Evolutionary conservation across 768 basidiomycete genomes (phyloP), one percentile per base, ranked within the genome.

Genomic region (Crucibulum laeve): DNA sequence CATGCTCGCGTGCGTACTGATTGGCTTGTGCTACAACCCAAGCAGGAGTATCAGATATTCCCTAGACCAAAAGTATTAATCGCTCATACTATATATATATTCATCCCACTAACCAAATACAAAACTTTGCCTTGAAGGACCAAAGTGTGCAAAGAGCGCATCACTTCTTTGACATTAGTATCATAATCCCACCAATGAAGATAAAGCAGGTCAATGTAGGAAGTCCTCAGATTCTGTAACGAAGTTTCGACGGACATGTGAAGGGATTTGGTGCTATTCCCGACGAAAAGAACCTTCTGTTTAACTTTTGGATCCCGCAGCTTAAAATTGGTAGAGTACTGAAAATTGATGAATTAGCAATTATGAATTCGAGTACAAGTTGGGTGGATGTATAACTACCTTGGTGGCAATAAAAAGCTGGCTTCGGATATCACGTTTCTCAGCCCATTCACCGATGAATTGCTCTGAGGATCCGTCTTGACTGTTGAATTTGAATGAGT

Each of bases 381-480:
- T 26, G n/a, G 34, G 15, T 24, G 26, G 19, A 1, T 17, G 25
- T n/a, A n/a, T n/a, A n/a, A n/a, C 18, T 40, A 74, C 69, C 64
- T 78, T 68, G 23, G 68, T 62, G 5, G 72, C 68, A 36, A 77
- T 65, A 44, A 77, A 70, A 10, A 79, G 59, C 47, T 73, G 69
- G 46, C 77, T 71, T 3, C 77, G 60, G 36, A 70, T 71, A 0
- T 64, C 65, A 18, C 73, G 60, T 23, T 57, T 47, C 47, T 73
- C 66, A 42, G 71, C 69, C 76, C 76, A 80, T 52, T 78, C 76
- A 3, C 76, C 77, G 23, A 78, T 65, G 50, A 72, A 71, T 40
- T 49, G 42, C 53, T 86, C 81, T 3, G 76, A 79, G n/a, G 68
- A 53, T 46, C 74, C 79, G 44, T 79, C 70, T 49, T 82, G 77